Evolutionary conservation across 2,329 filamentous ascomycete species (phyloP).

Genomic region (Monosporascus sp.): DNA sequence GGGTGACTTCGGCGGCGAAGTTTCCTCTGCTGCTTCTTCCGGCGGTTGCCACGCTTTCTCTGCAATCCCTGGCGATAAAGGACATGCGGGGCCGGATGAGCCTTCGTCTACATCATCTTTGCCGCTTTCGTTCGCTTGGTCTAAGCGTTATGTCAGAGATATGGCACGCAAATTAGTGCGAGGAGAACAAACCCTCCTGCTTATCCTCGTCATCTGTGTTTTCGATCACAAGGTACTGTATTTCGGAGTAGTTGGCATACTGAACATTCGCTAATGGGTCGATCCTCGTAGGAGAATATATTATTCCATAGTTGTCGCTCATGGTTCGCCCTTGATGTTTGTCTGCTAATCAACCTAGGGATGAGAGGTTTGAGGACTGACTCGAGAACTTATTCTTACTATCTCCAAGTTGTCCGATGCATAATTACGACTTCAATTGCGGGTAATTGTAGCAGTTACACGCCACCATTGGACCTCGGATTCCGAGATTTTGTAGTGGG

Average conservation of each 20-base stretch:
- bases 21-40: background rate
- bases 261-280: constrained; percentile 14
- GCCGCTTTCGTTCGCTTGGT: constrained; percentile 9
- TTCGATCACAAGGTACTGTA: constrained; percentile 11
- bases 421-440: constrained; percentile 14
- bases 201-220: constrained; percentile 15
- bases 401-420: constrained; percentile 6
- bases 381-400: constrained; percentile 9
- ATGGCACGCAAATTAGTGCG: constrained; percentile 1
- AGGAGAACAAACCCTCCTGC: constrained; percentile 16
- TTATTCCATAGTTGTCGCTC: constrained; percentile 16
- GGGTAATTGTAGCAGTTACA: constrained; percentile 16
- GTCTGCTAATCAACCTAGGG: constrained; percentile 3
- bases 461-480: constrained; percentile 16
- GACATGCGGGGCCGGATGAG: constrained; percentile 2
- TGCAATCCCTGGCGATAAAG: background rate
- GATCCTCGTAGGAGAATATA: constrained; percentile 16
- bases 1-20: constrained; percentile 6
- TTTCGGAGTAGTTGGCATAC: constrained; percentile 16
- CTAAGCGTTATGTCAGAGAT: constrained; percentile 15
- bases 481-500: constrained; percentile 13
- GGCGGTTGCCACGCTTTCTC: constrained; percentile 1
- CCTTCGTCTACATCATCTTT: constrained; percentile 11
- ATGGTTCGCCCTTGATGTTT: constrained; percentile 14
- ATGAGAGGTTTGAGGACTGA: constrained; percentile 3